phyloP scores from a whole-genome alignment of 1,139 yeast genomes.

The Protomyces inundatus region DNA sequence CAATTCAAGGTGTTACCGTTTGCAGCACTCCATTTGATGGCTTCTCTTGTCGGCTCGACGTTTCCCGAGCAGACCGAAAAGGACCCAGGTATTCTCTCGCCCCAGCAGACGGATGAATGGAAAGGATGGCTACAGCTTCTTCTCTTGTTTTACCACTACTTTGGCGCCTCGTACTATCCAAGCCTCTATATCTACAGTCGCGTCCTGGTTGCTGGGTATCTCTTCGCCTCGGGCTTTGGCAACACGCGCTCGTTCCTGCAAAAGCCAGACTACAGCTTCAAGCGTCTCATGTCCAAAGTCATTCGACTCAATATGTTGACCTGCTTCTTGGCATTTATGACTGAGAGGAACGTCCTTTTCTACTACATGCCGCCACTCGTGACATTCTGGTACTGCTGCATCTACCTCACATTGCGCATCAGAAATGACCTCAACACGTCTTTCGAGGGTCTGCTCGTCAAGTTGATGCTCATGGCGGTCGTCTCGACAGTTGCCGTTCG shows the following conservation, averaged over 20 bases:
- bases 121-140: conserved; percentile 36
- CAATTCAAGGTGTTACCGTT: conserved; percentile 32
- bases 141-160: conserved; percentile 35
- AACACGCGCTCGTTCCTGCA: conserved; percentile 33
- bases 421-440: conserved; percentile 31
- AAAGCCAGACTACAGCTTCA: conserved; percentile 34
- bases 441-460: conserved; percentile 29
- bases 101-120: conserved; percentile 36
- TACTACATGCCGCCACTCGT: conserved; percentile 35
- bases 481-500: conserved; percentile 29
- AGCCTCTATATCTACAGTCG: conserved; percentile 35
- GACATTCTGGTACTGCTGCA: conserved; percentile 34
- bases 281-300: conserved; percentile 34
- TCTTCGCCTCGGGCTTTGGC: conserved; percentile 36
- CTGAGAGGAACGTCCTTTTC: conserved; percentile 34
- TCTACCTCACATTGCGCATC: conserved; percentile 33
- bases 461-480: conserved; percentile 31
- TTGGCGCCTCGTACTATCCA: conserved; percentile 34
- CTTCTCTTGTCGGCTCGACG: conserved; percentile 27
- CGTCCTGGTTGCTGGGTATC: conserved; percentile 34
- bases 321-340: conserved; percentile 33
- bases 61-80: conserved; percentile 27
- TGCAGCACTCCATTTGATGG: conserved; percentile 25
- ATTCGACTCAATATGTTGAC: conserved; percentile 34
- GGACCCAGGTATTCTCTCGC: conserved; percentile 33